Evolutionary conservation across 192 early-diverging fungal genomes (phyloP).

Genomic region (Coemansia sp.): DNA sequence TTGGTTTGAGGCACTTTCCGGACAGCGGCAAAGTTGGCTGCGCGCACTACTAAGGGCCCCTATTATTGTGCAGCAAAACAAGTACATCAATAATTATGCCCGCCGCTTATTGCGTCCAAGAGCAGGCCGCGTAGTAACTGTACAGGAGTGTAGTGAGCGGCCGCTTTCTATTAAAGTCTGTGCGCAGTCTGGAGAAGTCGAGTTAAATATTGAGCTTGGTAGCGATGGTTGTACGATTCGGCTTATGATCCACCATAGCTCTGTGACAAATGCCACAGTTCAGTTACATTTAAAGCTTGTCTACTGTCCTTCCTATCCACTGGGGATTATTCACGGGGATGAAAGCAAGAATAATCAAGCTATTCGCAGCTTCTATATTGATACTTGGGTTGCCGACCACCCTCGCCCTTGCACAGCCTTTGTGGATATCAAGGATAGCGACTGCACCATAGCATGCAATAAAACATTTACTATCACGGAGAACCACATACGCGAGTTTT

Average conservation of each 20-base stretch:
- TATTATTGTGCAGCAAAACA: constrained; percentile 73
- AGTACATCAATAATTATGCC: constrained; percentile 59
- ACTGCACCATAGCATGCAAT: neutral
- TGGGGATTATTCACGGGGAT: constrained; percentile 17
- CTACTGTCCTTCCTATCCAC: constrained; percentile 1
- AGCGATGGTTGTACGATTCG: constrained; percentile 58
- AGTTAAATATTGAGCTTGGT: constrained; percentile 73
- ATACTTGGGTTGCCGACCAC: constrained; percentile 11
- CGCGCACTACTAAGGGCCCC: constrained; percentile 71
- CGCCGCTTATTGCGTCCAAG: constrained; percentile 61
- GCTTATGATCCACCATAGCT: constrained; percentile 49
- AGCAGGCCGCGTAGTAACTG: constrained; percentile 47
- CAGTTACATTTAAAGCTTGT: constrained; percentile 22
- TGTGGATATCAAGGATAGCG: constrained; percentile 1
- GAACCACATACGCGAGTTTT: constrained; percentile 1
- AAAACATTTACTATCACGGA: constrained; percentile 4
- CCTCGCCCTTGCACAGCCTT: neutral
- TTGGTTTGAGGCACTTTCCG: constrained; percentile 71
- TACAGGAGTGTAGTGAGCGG: neutral
- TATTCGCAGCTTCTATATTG: constrained; percentile 4
- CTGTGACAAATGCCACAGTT: constrained; percentile 32
- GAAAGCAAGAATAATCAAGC: neutral
- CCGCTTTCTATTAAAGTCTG: neutral
- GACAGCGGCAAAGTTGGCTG: constrained; percentile 71
- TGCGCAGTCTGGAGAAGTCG: constrained; percentile 61